Evolutionary conservation across 345 rosid genomes (phyloP), one percentile per base, ranked within the genome.

Genomic region (Salix koriyanagi): DNA sequence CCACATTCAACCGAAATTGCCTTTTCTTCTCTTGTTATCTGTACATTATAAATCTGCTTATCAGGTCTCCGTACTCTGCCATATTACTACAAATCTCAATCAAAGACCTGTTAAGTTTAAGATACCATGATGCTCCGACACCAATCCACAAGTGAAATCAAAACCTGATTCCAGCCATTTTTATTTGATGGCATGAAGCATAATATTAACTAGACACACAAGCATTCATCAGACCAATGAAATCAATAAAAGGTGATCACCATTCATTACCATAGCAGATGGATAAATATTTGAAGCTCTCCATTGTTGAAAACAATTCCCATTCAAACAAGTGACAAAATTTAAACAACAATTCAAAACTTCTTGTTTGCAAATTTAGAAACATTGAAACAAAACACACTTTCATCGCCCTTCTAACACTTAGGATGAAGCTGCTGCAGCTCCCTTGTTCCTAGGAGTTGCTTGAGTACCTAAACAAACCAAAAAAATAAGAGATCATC

Each of bases 381-480:
- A 79, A 78, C 36, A 69, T 56, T 19, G 41, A 46, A 71, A 26
- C 54, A 67, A 75, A 77, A 74, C 70, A 73, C 28, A 65, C 28
- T 66, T 4, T 56, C 72, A 56, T 34, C 6, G 50, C n/a, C 18
- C 42, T 65, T 32, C n/a, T 21, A 62, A 37, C 42, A 26, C 77
- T 74, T 83, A 88, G 2, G 69, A 12, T 37, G 75, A 65, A 4
- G 78, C 82, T 30, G 75, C 65, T 28, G 74, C 69, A 41, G 58
- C 46, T 61, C 78, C 74, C 71, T 74, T 79, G 74, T 44, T 79
- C 75, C 78, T 79, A 46, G 82, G 82, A 56, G 78, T 37, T 11
- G 82, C 82, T 79, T 79, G 78, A 56, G 69, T 16, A 73, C 76
- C 76, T 44, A 52, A 34, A 21, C 2, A 26, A 9, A 48, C 25